Conservation (phyloP, 495 filamentous ascomycete genomes). For the Trichoderma erinaceum region DNA sequence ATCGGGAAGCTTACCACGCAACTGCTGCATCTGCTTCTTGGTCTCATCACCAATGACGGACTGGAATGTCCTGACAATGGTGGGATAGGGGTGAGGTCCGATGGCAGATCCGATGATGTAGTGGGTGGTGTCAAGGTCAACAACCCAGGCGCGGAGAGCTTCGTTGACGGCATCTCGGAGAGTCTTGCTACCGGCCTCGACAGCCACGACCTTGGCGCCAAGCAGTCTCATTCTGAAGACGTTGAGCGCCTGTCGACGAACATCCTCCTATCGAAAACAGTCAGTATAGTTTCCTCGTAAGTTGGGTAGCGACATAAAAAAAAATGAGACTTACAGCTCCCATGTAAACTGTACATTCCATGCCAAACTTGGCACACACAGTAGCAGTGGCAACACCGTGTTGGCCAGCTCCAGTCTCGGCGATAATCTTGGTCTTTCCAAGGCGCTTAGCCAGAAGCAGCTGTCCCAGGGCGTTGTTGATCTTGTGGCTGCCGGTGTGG, state of each 20-base stretch:
- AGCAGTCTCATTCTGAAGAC: slow-evolving; percentile 97
- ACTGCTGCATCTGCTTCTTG: slow-evolving; percentile 74
- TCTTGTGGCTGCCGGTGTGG: slow-evolving; percentile 84
- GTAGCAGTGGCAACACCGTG: slow-evolving; percentile 94
- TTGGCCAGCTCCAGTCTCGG: slow-evolving; percentile 93
- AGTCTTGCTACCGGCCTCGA: slow-evolving; percentile 78
- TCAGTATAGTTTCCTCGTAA: slow-evolving; percentile 41
- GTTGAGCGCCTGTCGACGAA: slow-evolving; percentile 86
- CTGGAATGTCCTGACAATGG: slow-evolving; percentile 93
- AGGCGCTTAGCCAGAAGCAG: slow-evolving; percentile 72
- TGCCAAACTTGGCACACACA: slow-evolving; percentile 92
- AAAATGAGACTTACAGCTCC: slow-evolving; percentile 50
- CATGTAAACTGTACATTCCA: slow-evolving; percentile 96
- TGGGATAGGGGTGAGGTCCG: slow-evolving; percentile 91
- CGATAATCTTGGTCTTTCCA: slow-evolving; percentile 91
- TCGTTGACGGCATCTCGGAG: slow-evolving; percentile 96
- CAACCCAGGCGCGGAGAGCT: slow-evolving; percentile 82
- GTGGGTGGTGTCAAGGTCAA: slow-evolving; percentile 79
- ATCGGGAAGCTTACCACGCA: slow-evolving; percentile 83
- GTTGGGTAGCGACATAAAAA: background rate
- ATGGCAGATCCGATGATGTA: slow-evolving; percentile 96
- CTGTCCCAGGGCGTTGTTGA: slow-evolving; percentile 93
- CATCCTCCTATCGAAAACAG: slow-evolving; percentile 57
- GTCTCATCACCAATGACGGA: slow-evolving; percentile 90
- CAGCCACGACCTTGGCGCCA: slow-evolving; percentile 78